Evolutionary conservation across 441 rosid species (phyloP).

Genomic region (Euphorbia corollata): DNA sequence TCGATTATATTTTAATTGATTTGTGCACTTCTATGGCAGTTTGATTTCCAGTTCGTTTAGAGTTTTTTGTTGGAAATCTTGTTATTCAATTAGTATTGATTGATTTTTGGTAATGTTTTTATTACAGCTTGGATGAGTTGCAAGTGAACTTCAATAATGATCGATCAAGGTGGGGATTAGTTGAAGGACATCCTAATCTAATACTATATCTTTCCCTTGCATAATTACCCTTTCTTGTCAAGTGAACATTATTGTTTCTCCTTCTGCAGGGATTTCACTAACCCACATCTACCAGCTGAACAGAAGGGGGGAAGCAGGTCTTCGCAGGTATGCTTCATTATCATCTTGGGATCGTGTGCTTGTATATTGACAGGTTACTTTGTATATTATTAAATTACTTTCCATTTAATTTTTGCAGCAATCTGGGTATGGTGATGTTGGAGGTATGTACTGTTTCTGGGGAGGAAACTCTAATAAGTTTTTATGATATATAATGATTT

Average conservation of each 20-base stretch:
- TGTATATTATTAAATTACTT: slow-evolving; percentile 15
- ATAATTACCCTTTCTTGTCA: slow-evolving; percentile 4
- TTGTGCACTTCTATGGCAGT: background rate
- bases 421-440: slow-evolving; percentile 80
- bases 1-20: background rate
- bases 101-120: slow-evolving; percentile 23
- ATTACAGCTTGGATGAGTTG: slow-evolving; percentile 83
- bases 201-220: slow-evolving; percentile 10
- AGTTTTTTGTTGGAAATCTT: too few species aligned
- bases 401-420: slow-evolving; percentile 32
- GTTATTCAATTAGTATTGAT: background rate
- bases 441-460: slow-evolving; percentile 51
- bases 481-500: slow-evolving; percentile 15
- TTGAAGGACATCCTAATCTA: slow-evolving; percentile 10
- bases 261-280: slow-evolving; percentile 72
- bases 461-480: slow-evolving; percentile 27
- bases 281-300: slow-evolving; percentile 84
- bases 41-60: slow-evolving; percentile 6
- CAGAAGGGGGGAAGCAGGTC: slow-evolving; percentile 66
- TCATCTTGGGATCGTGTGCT: background rate
- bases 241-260: slow-evolving; percentile 10
- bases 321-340: slow-evolving; percentile 54
- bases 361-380: slow-evolving; percentile 5
- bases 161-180: slow-evolving; percentile 62
- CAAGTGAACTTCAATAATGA: slow-evolving; percentile 98